Evolutionary conservation across 805 yeast species (phyloP).

Genomic region (Hanseniaspora vineae): DNA sequence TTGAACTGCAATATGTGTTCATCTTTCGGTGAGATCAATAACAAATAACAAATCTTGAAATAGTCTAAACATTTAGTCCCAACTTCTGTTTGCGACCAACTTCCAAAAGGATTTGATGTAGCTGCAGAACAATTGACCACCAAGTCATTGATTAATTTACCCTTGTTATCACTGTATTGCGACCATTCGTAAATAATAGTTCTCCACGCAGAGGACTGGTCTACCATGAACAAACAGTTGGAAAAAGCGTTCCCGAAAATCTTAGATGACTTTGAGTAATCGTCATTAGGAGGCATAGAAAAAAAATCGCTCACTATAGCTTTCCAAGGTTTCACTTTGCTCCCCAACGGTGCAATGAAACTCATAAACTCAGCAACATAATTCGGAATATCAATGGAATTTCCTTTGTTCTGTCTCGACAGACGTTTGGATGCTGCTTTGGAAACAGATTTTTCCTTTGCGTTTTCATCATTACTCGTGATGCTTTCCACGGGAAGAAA

Average conservation of each 20-base stretch:
- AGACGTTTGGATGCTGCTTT: no score
- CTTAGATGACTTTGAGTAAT: neutral
- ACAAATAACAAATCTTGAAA: conserved; percentile 49
- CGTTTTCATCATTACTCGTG: no score
- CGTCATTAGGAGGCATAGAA: conserved; percentile 11
- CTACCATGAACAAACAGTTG: conserved; percentile 6
- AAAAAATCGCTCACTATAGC: conserved; percentile 48
- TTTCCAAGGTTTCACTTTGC: conserved; percentile 48
- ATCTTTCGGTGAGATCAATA: conserved; percentile 51
- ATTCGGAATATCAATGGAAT: conserved; percentile 18
- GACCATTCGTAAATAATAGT: conserved; percentile 51
- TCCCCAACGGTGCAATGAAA: conserved; percentile 16
- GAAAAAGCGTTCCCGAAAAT: conserved; percentile 30
- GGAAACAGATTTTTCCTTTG: no score
- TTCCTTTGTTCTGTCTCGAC: conserved; percentile 6
- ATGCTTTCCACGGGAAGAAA: no score
- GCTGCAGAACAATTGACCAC: conserved; percentile 27
- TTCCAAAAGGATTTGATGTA: conserved; percentile 41
- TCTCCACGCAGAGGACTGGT: conserved; percentile 32
- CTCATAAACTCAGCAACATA: conserved; percentile 34
- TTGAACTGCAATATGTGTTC: conserved; percentile 35
- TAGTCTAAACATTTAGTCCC: conserved; percentile 39
- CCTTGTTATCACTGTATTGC: conserved; percentile 37
- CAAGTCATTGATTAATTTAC: conserved; percentile 26
- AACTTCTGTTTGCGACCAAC: conserved; percentile 59